Base-by-base conservation (phyloP, 176 grass and related monocot species). In the Poa annua region DNA sequence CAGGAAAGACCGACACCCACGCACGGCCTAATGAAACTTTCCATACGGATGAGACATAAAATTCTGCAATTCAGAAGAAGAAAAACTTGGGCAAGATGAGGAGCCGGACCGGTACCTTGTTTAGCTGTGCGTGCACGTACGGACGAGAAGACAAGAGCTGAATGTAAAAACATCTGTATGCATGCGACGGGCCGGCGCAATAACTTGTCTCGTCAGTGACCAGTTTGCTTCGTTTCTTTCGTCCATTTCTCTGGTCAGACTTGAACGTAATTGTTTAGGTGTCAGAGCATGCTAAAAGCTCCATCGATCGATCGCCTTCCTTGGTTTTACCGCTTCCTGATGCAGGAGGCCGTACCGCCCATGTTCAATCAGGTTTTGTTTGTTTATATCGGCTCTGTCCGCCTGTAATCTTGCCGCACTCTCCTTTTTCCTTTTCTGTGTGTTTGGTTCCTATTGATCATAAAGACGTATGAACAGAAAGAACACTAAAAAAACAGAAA, bases 91-190 rank as follows among this genome's bases (percentile, higher is more conserved):
- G 7, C 63, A 71, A 21, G 3, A 39, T 25, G 42, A 15, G 41
- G 47, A 26, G 42, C 70, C 42, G 70, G 48, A 49, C 70, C 69
- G 70, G 70, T 49, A 17, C 22, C 42, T 15, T 32, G 15, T 50
- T 8, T 50, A 15, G 29, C 70, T 29, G 70, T 50, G 7, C 21
- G 76, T 16, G 55, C 35, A 36, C 33, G 77, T 81, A 86, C 77
- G 85, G 63, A 20, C 59, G 36, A 57, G 60, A 74, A 74, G 84
- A 80, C 84, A 57, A 81, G 78, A 48, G 57, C 65, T 75, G 8
- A 81, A 81, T 61, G 47, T 35, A n/a, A 81, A 81, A 81, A 81
- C 71, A 76, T 78, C 78, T 87, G 85, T 20, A 49, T 68, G 78
- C 42, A 49, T 68, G 78, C 55, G 41, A 81, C 77, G 84, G 69